phyloP scores from a whole-genome alignment of 768 basidiomycete genomes.

The Hemileccinum rubropunctum region DNA sequence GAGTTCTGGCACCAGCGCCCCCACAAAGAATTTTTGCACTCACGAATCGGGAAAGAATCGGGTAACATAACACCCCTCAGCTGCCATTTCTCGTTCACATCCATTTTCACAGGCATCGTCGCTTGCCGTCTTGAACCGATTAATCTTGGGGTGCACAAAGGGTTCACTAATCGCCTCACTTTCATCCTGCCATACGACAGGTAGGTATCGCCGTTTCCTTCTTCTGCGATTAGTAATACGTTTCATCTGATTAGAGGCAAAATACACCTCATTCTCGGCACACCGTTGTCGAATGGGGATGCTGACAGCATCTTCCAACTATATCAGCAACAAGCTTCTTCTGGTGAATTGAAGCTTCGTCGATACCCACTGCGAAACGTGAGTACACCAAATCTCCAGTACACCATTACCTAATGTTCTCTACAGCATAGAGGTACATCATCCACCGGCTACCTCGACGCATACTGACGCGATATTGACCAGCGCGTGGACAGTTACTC shows the following conservation, averaged over 20 bases:
- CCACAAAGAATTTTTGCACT: constrained; percentile 24
- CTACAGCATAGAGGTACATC: constrained; percentile 66
- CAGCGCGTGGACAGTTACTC: constrained; percentile 67
- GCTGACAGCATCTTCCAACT: constrained; percentile 59
- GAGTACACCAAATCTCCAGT: constrained; percentile 9
- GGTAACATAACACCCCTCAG: constrained; percentile 12
- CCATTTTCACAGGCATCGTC: constrained; percentile 17
- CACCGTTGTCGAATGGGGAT: constrained; percentile 34
- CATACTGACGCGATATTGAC: constrained; percentile 7
- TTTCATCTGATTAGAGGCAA: constrained; percentile 40
- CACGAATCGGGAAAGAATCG: constrained; percentile 29
- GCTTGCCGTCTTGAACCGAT: constrained; percentile 15
- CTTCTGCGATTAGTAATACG: neutral
- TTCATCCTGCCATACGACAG: constrained; percentile 48
- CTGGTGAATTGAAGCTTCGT: constrained; percentile 57
- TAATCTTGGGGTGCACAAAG: constrained; percentile 18
- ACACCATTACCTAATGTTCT: constrained; percentile 8
- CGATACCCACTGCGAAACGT: constrained; percentile 72
- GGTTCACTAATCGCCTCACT: constrained; percentile 37
- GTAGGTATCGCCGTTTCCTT: constrained; percentile 29
- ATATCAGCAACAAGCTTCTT: constrained; percentile 65
- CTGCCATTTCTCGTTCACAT: neutral
- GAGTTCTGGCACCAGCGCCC: constrained; percentile 38
- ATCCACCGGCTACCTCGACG: neutral
- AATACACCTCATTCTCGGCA: constrained; percentile 54